Evolutionary conservation across 176 grass and related monocot species (phyloP).

Genomic region (Guadua angustifolia): DNA sequence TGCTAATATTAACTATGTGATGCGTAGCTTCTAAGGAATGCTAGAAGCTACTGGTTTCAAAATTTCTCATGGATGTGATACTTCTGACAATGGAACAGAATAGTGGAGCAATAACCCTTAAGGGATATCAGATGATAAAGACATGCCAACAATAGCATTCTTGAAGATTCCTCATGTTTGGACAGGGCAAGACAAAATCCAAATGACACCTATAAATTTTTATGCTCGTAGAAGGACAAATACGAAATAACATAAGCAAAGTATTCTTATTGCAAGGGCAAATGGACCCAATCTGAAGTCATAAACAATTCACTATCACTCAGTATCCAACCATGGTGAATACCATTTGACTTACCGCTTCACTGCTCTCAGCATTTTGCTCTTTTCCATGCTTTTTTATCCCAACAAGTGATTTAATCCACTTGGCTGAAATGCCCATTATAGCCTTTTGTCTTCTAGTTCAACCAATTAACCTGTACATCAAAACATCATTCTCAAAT

Average conservation of each 20-base stretch:
- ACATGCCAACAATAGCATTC: constrained; percentile 47
- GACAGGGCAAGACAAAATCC: constrained; percentile 10
- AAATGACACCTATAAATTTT: neutral
- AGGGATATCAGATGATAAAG: constrained; percentile 36
- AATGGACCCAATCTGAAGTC: neutral
- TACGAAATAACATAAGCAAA: neutral
- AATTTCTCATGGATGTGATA: neutral
- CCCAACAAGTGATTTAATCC: constrained; percentile 88
- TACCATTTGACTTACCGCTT: constrained; percentile 53
- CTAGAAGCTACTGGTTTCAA: constrained; percentile 19
- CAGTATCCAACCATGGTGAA: constrained; percentile 10
- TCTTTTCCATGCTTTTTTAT: constrained; percentile 67
- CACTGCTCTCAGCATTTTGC: constrained; percentile 55
- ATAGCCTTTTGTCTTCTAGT: neutral
- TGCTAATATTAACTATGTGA: neutral
- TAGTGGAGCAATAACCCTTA: constrained; percentile 5
- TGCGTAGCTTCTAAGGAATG: constrained; percentile 27
- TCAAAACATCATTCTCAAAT: neutral
- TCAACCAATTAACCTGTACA: constrained; percentile 36
- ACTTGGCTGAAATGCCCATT: constrained; percentile 86
- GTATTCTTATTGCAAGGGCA: neutral
- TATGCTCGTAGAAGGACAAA: neutral
- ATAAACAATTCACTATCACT: neutral
- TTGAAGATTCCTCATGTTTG: constrained; percentile 20
- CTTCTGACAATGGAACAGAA: constrained; percentile 5